Evolutionary conservation across 2,329 filamentous ascomycete genomes (phyloP).

Genomic region (Alternaria dauci): DNA sequence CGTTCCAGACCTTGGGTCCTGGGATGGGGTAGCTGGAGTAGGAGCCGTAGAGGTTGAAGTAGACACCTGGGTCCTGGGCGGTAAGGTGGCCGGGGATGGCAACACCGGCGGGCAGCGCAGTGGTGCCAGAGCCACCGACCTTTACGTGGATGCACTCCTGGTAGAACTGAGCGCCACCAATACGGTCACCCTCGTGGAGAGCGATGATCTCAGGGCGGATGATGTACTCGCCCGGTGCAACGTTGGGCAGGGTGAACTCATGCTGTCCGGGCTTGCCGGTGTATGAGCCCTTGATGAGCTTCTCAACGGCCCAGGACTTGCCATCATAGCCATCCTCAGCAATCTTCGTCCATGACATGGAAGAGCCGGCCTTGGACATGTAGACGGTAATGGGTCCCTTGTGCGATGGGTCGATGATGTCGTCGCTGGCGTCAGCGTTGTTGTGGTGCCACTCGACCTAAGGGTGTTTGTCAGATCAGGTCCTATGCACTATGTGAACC

Average conservation of each 20-base stretch:
- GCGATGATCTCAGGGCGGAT: conserved; percentile 57
- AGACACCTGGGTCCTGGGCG: conserved; percentile 51
- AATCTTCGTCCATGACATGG: conserved; percentile 60
- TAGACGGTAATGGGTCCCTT: conserved; percentile 63
- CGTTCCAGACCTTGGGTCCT: conserved; percentile 49
- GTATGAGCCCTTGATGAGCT: conserved; percentile 43
- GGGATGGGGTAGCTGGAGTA: conserved; percentile 46
- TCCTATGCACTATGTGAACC: neutral
- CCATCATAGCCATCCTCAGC: conserved; percentile 49
- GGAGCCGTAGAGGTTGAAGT: conserved; percentile 54
- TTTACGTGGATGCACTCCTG: conserved; percentile 56
- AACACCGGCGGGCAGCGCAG: conserved; percentile 52
- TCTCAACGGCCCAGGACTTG: conserved; percentile 52
- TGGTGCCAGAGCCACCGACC: conserved; percentile 46
- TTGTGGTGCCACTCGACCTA: conserved; percentile 62
- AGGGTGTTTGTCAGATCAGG: conserved; percentile 8
- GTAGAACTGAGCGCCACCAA: conserved; percentile 55
- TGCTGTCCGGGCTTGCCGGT: conserved; percentile 52
- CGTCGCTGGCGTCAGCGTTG: conserved; percentile 54
- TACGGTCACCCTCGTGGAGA: conserved; percentile 52
- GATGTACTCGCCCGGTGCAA: conserved; percentile 54
- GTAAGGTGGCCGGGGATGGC: conserved; percentile 57
- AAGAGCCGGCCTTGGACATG: conserved; percentile 54
- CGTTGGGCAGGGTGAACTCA: conserved; percentile 52
- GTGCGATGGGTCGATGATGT: conserved; percentile 63